Conservation (phyloP, 345 rosid species). For the thale cress (Arabidopsis thaliana) region DNA sequence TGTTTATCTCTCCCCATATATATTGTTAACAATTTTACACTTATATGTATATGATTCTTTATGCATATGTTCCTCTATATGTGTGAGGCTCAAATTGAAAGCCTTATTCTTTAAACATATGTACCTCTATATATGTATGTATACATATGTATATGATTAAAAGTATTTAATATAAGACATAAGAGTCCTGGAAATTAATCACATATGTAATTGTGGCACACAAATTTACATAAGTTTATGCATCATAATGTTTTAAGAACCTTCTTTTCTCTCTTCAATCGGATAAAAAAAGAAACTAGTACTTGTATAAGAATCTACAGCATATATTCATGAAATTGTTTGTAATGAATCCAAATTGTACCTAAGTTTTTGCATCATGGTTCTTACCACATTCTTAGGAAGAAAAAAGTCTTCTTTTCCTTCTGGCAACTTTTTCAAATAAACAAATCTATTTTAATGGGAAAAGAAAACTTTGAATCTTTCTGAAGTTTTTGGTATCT, state of each 20-base stretch:
- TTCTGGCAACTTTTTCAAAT: neutral
- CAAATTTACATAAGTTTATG: neutral
- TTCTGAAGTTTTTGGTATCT: neutral
- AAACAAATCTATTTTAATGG: neutral
- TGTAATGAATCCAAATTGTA: slow-evolving; percentile 11
- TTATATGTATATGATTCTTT: neutral
- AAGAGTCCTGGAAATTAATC: slow-evolving; percentile 9
- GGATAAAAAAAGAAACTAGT: neutral
- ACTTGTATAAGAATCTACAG: neutral
- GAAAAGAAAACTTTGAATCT: neutral
- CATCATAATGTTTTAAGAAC: neutral
- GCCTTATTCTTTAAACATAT: neutral
- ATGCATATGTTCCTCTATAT: neutral
- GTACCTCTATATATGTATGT: no score
- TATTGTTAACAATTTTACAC: neutral
- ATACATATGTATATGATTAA: no score
- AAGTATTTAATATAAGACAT: slow-evolving; percentile 3
- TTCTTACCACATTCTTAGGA: slow-evolving; percentile 24
- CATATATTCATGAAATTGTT: slow-evolving; percentile 24
- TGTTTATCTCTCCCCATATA: neutral
- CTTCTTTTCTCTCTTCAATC: neutral
- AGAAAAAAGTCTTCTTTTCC: neutral
- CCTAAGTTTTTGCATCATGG: slow-evolving; percentile 24
- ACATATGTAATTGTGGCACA: neutral
- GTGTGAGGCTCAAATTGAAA: slow-evolving; percentile 1